Percentiles rank a stretch among this genome's conserved stretches.
These are phyloP conservation scores for Eucalyptus virginea DNA, from an alignment of 345 rosid species.

Conservation along the genomic window DNA sequence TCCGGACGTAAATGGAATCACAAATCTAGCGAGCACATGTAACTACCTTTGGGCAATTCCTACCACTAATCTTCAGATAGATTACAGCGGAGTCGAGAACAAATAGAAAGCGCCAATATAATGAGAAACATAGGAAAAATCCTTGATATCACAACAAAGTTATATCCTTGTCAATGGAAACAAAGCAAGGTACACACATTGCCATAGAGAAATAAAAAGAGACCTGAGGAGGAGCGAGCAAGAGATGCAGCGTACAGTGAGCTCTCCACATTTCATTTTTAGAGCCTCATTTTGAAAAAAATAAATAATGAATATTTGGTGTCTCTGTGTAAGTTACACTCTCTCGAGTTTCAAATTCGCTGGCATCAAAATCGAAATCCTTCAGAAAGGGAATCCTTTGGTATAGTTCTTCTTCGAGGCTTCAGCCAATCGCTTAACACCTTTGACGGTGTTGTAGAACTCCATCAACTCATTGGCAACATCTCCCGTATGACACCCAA, in stretches of 20 bases:
- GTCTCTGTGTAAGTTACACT: not conserved
- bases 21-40: not conserved
- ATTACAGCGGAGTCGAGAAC: not conserved
- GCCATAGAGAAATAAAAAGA: not conserved
- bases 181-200: not conserved
- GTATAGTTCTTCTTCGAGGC: constrained; percentile 27
- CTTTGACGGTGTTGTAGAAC: constrained; percentile 28
- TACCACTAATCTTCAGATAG: not conserved
- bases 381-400: constrained; percentile 68
- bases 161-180: not conserved
- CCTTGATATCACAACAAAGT: not conserved
- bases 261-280: not conserved
- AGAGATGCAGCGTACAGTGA: not conserved
- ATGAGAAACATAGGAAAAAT: not conserved
- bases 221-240: not conserved
- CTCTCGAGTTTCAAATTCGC: not conserved
- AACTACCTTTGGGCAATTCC: not conserved
- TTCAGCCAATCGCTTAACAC: constrained; percentile 51
- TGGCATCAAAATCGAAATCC: not conserved
- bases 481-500: constrained; percentile 42
- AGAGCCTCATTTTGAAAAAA: not conserved
- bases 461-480: constrained; percentile 49
- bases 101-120: not conserved
- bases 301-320: not conserved
- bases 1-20: not conserved